These are phyloP conservation scores for Acanthamoeba healyi DNA, from an alignment of 208 protist genomes.

Conservation along the genomic window DNA sequence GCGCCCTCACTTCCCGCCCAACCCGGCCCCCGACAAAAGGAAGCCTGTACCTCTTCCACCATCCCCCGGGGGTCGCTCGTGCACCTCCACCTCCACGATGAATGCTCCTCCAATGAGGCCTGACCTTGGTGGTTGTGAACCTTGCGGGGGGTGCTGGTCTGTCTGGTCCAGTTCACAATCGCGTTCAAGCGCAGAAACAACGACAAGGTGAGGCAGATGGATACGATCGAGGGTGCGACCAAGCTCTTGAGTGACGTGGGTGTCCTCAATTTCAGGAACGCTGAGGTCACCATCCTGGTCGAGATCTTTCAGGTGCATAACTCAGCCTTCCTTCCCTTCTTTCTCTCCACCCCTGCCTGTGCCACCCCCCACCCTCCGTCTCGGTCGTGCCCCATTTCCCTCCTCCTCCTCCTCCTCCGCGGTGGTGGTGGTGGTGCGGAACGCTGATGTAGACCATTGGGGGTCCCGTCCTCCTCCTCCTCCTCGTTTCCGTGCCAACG, in stretches of 20 bases:
- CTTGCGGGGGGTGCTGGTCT: neutral
- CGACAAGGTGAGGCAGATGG: constrained; percentile 4
- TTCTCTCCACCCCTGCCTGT: neutral
- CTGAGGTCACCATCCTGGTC: neutral
- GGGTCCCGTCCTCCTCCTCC: too few relatives aligned
- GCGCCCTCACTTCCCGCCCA: neutral
- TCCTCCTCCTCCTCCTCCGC: too few relatives aligned
- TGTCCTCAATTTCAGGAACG: neutral
- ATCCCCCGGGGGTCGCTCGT: too few relatives aligned
- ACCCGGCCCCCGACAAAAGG: neutral
- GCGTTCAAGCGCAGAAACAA: neutral
- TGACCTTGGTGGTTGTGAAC: neutral
- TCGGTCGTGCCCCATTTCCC: too few relatives aligned
- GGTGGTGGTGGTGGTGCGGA: too few relatives aligned
- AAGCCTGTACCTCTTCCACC: neutral
- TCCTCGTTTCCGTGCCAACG: neutral
- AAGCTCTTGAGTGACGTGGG: neutral
- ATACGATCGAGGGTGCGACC: neutral
- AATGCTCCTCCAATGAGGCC: too few relatives aligned
- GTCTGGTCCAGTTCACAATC: neutral
- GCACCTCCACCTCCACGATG: neutral
- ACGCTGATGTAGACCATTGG: too few relatives aligned
- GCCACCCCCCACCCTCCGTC: too few relatives aligned
- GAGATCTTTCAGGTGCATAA: neutral
- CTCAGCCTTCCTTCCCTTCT: neutral